Evolutionary conservation across 495 filamentous ascomycete genomes (phyloP), one percentile per base, ranked within the genome.

Genomic region (Penicillium canescens): DNA sequence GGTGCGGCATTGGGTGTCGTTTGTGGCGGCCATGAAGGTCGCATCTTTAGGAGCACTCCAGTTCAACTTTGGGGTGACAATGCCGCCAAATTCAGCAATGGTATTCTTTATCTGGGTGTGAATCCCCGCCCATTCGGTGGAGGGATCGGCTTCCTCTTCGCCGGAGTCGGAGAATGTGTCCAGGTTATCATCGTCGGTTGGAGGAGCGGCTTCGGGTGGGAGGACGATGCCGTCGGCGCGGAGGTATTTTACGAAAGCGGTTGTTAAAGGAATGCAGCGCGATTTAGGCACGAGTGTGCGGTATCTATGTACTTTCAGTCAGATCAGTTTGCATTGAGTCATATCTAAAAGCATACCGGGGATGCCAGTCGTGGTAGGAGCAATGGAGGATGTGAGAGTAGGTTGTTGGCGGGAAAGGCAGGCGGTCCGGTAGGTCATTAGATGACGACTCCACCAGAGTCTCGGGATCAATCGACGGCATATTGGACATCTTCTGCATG

Each of bases 41-140:
- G 94, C 95, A 66, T 99, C 94, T 68, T 97, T 97, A 0, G 94
- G 94, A 4, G 89, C 84, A 26, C 92, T 96, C 94, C 94, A 99
- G 77, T 98, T 96, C 21, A 99, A 77, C 63, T 99, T 99, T 3
- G 95, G 95, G 0, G 84, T 82, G 0, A 92, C 92, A 31, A 83
- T 84, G 52, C 94, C 93, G 31, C 88, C 90, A 0, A 97, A 80
- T 50, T 89, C 84, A 3, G 79, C 62, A 57, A 99, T 96, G 4
- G 84, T 87, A 13, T 77, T 67, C 69, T 86, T 87, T 64, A 99
- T 87, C 43, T 81, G 67, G 35, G 81, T 66, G 71, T 99, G 95
- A 2, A 92, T 80, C 16, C 89, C 86, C 6, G 78, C 80, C 84
- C 86, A 88, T 28, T 72, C 70, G 18, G 60, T 63, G 2, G 83